A percentile compares a stretch with the other conserved stretches of the same genome.
Evolutionary conservation across 139 green algal genomes (phyloP).

Genomic region (Chlamydomonas asymmetrica): DNA sequence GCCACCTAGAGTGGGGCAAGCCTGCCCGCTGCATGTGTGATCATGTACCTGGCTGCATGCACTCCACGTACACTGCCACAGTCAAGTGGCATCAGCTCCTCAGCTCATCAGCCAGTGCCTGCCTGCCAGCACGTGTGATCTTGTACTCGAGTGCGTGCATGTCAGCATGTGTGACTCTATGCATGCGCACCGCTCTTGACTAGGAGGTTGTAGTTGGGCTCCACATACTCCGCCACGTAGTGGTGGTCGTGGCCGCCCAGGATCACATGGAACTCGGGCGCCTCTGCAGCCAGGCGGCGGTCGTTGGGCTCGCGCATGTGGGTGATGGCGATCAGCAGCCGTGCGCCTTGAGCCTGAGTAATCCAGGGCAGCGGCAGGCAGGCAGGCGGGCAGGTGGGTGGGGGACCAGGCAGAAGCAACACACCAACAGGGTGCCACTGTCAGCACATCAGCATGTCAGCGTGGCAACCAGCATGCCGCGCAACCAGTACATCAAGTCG

Average conservation of each 20-base stretch:
- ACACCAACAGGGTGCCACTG: neutral
- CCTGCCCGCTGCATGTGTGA: no score
- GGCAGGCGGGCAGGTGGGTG: no score
- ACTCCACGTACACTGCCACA: no score
- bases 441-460: slow-evolving; percentile 1
- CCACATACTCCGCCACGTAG: slow-evolving; percentile 50
- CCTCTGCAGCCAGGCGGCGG: slow-evolving; percentile 33
- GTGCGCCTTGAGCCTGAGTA: slow-evolving; percentile 50
- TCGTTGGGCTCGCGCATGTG: slow-evolving; percentile 85
- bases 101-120: no score
- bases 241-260: slow-evolving; percentile 82
- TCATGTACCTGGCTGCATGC: neutral
- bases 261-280: slow-evolving; percentile 70
- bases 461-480: no score
- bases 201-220: slow-evolving; percentile 62
- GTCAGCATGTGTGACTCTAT: no score
- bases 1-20: no score
- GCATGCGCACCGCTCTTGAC: slow-evolving; percentile 68
- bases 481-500: no score
- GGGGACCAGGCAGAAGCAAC: no score
- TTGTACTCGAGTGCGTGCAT: neutral
- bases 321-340: slow-evolving; percentile 77
- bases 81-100: no score
- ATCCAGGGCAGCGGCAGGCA: neutral
- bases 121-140: no score